phyloP scores from a whole-genome alignment of 2,329 filamentous ascomycete genomes.

The Hypoxylon sp. region DNA sequence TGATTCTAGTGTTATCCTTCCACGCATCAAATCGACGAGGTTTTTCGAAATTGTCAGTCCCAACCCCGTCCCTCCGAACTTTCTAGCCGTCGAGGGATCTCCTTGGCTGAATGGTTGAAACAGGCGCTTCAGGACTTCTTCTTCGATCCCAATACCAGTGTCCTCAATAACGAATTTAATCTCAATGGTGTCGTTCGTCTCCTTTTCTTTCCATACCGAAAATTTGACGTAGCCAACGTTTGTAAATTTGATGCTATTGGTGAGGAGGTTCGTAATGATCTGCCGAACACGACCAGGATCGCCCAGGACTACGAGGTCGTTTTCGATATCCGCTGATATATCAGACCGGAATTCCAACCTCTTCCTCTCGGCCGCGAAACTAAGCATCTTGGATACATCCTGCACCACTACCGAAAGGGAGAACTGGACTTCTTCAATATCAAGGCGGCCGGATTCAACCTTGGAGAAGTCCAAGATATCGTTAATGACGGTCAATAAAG shows the following conservation, averaged over 20 bases:
- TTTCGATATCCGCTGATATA: constrained; percentile 72
- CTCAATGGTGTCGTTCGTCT: constrained; percentile 73
- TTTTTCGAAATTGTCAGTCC: constrained; percentile 87
- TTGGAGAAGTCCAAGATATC: constrained; percentile 93
- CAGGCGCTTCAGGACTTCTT: constrained; percentile 77
- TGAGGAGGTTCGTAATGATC: constrained; percentile 83
- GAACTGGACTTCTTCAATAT: constrained; percentile 86
- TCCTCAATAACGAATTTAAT: constrained; percentile 81
- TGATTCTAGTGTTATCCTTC: constrained; percentile 78
- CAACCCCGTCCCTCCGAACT: constrained; percentile 83
- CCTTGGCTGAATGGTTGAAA: constrained; percentile 88
- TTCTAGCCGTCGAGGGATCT: constrained; percentile 81
- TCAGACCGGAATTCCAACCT: constrained; percentile 78
- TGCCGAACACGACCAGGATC: constrained; percentile 88
- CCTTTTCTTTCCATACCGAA: constrained; percentile 72
- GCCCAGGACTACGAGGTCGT: constrained; percentile 83
- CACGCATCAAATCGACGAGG: constrained; percentile 82
- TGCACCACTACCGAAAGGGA: constrained; percentile 79
- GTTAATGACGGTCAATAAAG: constrained; percentile 87
- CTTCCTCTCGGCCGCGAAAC: constrained; percentile 85
- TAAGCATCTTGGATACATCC: constrained; percentile 88
- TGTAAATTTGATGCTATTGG: constrained; percentile 83
- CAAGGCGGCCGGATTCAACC: constrained; percentile 80
- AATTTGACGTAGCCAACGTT: constrained; percentile 77
- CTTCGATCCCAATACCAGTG: constrained; percentile 84